Evolutionary conservation across 2,329 filamentous ascomycete genomes (phyloP).

Genomic region (Hymenoscyphus albidus): DNA sequence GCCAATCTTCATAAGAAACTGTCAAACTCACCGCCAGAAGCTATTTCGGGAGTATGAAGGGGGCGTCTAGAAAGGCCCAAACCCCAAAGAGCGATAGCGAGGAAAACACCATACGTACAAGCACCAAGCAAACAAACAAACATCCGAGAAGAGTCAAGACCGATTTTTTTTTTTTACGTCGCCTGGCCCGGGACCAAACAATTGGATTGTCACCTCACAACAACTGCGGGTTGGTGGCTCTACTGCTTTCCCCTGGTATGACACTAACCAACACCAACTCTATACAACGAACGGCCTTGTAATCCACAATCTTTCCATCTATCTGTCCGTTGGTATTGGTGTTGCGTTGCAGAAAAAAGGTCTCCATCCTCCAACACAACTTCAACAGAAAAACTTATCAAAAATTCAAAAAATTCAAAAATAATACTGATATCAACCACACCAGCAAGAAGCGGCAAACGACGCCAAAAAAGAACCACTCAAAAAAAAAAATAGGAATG

Average conservation of each 20-base stretch:
- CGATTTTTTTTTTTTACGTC: neutral
- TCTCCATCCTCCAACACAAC: too few relatives aligned
- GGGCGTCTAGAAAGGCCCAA: neutral
- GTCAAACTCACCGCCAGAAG: constrained; percentile 18
- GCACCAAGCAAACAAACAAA: constrained; percentile 13
- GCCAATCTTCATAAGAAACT: neutral
- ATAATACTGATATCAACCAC: neutral
- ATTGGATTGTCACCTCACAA: constrained; percentile 13
- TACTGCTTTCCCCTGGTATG: constrained; percentile 14
- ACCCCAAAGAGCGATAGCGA: constrained; percentile 4
- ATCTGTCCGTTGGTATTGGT: neutral
- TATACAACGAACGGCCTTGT: constrained; percentile 4
- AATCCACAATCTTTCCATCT: constrained; percentile 11
- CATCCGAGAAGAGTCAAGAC: too few relatives aligned
- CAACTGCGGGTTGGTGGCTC: neutral
- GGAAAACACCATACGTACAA: too few relatives aligned
- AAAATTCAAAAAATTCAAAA: neutral
- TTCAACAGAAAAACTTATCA: too few relatives aligned
- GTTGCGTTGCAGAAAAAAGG: neutral
- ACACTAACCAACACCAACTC: constrained; percentile 14
- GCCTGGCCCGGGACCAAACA: constrained; percentile 5
- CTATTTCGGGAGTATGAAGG: constrained; percentile 8
- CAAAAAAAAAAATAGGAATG: too few relatives aligned
- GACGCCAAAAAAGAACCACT: too few relatives aligned
- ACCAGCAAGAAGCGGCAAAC: too few relatives aligned